Percentiles rank a stretch among this genome's conserved stretches.
phyloP scores from a whole-genome alignment of 352 stramenopile genomes.

The Phytophthora rubi region DNA sequence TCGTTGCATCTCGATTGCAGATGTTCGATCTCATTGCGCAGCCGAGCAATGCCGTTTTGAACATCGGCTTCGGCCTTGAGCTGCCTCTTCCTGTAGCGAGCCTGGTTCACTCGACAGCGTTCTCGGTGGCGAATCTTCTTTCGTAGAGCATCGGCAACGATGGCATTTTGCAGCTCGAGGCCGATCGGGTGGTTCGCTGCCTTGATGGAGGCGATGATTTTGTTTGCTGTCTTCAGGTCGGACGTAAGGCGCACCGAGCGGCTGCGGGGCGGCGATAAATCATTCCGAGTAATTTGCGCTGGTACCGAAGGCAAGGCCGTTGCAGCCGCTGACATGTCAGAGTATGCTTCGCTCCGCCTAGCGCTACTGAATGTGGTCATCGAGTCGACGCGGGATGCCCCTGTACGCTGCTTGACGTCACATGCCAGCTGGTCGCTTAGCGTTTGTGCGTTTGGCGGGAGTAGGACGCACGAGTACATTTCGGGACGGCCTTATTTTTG shows the following conservation, averaged over 20 bases:
- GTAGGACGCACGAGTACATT: neutral
- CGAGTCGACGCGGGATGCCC: neutral
- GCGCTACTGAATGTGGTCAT: neutral
- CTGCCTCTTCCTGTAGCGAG: neutral
- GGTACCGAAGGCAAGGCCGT: neutral
- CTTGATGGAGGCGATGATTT: neutral
- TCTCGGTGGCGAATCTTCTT: neutral
- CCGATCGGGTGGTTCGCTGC: neutral
- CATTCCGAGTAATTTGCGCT: neutral
- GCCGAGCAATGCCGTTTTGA: neutral
- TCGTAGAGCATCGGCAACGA: neutral
- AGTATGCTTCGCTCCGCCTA: neutral
- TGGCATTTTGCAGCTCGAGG: neutral
- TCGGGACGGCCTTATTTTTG: no score
- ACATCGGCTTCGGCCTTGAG: neutral
- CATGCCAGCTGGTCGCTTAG: neutral
- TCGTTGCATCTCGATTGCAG: neutral
- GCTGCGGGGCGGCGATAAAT: neutral
- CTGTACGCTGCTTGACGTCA: neutral
- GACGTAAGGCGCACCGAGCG: neutral
- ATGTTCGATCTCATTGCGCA: neutral
- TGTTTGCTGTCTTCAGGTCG: neutral
- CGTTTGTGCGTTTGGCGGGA: neutral
- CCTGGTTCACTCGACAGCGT: neutral
- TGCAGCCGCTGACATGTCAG: neutral